Evolutionary conservation across 495 filamentous ascomycete species (phyloP), one percentile per base, ranked within the genome.

Genomic region (Durotheca rogersii): DNA sequence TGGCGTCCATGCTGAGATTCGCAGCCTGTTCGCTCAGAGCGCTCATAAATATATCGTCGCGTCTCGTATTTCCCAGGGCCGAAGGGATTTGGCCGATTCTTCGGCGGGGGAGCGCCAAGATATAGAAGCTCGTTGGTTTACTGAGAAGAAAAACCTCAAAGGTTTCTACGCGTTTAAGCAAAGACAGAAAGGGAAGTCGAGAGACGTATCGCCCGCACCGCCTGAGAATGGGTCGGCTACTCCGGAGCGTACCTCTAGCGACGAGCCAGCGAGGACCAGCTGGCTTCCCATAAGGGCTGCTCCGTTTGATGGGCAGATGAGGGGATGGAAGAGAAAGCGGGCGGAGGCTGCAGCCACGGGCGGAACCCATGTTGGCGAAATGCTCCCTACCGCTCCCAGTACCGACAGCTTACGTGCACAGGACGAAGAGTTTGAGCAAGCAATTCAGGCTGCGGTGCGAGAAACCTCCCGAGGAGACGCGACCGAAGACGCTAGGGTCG

Each of bases 1-100:
- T 47, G 89, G 89, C 1, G 70, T 92, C 2, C 84, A 88, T 66
- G 84, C 85, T 35, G 83, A 89, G 56, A 72, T 90, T 15, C 78
- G 83, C 23, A 85, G 79, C 20, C 58, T 77, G 19, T 78, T 87
- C 48, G 78, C 82, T 12, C 74, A 74, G 18, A 83, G 77, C 45
- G 81, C 82, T 33, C 70, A 82, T 10, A 86, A 83, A 48, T 87
- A 89, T 43, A 87, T 91, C 38, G 74, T 89, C 27, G 76, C 85
- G 1, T 80, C 87, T 18, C 76, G 89, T 3, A 85, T 86, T 19
- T 67, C 80, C 9, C 86, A 92, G 63, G 88, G 89, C 2, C 75
- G 82, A 35, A 77, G 83, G 37, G 86, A 91, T 16, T 73, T 75
- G 36, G 63, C 68, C 9, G 48, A 47, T 2, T 59, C 75, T 2